Base-by-base conservation (phyloP, 805 yeast genomes). In the Jamesozyma spencerorum region DNA sequence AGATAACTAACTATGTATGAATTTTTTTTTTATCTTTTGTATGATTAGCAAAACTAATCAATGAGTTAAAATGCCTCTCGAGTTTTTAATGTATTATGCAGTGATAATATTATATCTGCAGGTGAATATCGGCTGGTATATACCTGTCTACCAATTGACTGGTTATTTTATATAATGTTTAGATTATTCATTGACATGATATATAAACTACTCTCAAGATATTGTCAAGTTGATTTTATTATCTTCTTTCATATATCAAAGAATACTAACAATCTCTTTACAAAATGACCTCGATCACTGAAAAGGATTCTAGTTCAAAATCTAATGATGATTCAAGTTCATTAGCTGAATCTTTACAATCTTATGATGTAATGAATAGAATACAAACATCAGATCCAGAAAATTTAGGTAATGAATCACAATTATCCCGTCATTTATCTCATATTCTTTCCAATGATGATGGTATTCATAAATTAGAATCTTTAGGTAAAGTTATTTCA, bases 401-500 rank as follows among this genome's bases (percentile, higher is more conserved):
- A 34, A 26, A 33, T 8, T 22, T 27, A 36, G 38, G 34, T 29
- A 22, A 13, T 11, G 33, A 32, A 19, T 20, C 40, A 2, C 43
- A 41, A 37, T 19, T 41, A 20, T 41, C 43, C 4, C 37, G 44
- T 29, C 62, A 58, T 37, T 39, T 61, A 34, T 51, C 62, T 4
- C 49, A 55, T 26, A 57, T 61, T 39, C 39, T 61, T 18, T 55
- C 64, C 11, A 55, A 58, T 41, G 63, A 64, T 5, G 59, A 60
- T 6, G 66, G 68, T 40, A 53, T 63, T 5, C 59, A 59, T 32
- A 66, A 64, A 49, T 57, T 73, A 41, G 74, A 67, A 47, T 62
- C 75, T n/a, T 58, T 73, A 45, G 71, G 76, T 3, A 68, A 75
- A 58, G 68, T 68, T 33, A 49, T 73, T 33, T 72, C 77, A 8